Conservation (phyloP, 2,329 filamentous ascomycete species). For the Penicillium sp. region DNA sequence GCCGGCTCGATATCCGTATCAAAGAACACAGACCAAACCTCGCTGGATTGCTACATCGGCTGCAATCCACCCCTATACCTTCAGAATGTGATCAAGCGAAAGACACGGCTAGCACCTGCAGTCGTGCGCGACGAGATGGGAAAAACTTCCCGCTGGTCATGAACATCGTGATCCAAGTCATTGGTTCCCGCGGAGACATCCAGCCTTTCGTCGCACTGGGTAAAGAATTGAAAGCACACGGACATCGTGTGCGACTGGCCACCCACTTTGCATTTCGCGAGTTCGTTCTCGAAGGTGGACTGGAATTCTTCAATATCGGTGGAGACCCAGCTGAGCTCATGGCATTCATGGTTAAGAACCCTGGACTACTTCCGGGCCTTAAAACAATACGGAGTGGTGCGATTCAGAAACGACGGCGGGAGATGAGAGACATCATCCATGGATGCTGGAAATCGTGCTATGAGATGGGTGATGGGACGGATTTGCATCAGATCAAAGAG, state of each 20-base stretch:
- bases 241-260: slow-evolving; percentile 73
- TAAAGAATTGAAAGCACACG: slow-evolving; percentile 65
- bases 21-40: slow-evolving; percentile 21
- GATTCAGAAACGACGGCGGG: slow-evolving; percentile 70
- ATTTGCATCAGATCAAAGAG: slow-evolving; percentile 55
- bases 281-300: slow-evolving; percentile 69
- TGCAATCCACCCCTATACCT: slow-evolving; percentile 9
- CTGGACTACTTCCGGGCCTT: slow-evolving; percentile 78
- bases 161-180: slow-evolving; percentile 73
- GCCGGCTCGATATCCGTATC: slow-evolving; percentile 24
- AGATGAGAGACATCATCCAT: slow-evolving; percentile 77
- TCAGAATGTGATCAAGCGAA: slow-evolving; percentile 11
- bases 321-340: slow-evolving; percentile 74
- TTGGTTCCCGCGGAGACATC: slow-evolving; percentile 73
- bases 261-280: slow-evolving; percentile 69
- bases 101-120: not conserved
- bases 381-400: slow-evolving; percentile 76
- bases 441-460: slow-evolving; percentile 87
- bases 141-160: slow-evolving; percentile 19
- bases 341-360: slow-evolving; percentile 91
- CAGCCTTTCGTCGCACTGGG: slow-evolving; percentile 74
- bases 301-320: slow-evolving; percentile 76
- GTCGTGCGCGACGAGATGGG: not conserved
- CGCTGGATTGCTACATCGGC: slow-evolving; percentile 18
- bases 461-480: slow-evolving; percentile 70